A percentile compares a stretch with the other conserved stretches of the same genome.
Conservation (phyloP, 108 stramenopile genomes). For the Cyclotella distinguenda region DNA sequence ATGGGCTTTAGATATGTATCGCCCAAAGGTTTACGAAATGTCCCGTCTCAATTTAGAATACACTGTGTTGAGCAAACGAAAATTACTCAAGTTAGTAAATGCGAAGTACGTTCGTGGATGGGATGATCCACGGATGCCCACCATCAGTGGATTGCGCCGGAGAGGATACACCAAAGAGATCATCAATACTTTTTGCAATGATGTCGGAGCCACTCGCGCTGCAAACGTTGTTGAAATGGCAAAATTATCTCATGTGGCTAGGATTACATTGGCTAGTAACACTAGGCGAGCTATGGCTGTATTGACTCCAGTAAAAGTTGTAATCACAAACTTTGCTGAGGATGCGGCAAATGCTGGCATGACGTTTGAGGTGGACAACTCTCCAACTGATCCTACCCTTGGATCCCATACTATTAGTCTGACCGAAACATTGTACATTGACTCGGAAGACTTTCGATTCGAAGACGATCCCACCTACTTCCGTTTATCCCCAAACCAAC, state of each 20-base stretch:
- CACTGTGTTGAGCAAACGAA: constrained; percentile 95
- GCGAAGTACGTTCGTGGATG: constrained; percentile 83
- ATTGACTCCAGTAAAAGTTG: constrained; percentile 83
- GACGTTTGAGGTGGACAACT: constrained; percentile 75
- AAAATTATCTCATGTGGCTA: constrained; percentile 71
- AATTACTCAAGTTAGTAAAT: constrained; percentile 92
- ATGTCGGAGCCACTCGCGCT: constrained; percentile 94
- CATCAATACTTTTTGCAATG: constrained; percentile 94
- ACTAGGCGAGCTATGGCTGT: constrained; percentile 92
- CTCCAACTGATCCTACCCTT: constrained; percentile 78
- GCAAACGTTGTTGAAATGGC: constrained; percentile 91
- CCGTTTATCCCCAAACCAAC: constrained; percentile 93
- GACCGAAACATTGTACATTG: constrained; percentile 85
- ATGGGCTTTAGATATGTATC: constrained; percentile 93
- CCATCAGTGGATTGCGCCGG: constrained; percentile 91
- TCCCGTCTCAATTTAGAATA: constrained; percentile 90
- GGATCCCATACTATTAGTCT: constrained; percentile 85
- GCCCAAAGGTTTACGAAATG: constrained; percentile 94
- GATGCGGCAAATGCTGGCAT: constrained; percentile 41
- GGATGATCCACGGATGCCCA: constrained; percentile 99
- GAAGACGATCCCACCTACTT: constrained; percentile 83
- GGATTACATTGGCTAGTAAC: constrained; percentile 53
- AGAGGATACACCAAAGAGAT: constrained; percentile 94
- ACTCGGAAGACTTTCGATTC: constrained; percentile 85
- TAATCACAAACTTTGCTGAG: constrained; percentile 77